Evolutionary conservation across 2,329 filamentous ascomycete genomes (phyloP), one percentile per base, ranked within the genome.

Genomic region (Ophiostoma sp.): DNA sequence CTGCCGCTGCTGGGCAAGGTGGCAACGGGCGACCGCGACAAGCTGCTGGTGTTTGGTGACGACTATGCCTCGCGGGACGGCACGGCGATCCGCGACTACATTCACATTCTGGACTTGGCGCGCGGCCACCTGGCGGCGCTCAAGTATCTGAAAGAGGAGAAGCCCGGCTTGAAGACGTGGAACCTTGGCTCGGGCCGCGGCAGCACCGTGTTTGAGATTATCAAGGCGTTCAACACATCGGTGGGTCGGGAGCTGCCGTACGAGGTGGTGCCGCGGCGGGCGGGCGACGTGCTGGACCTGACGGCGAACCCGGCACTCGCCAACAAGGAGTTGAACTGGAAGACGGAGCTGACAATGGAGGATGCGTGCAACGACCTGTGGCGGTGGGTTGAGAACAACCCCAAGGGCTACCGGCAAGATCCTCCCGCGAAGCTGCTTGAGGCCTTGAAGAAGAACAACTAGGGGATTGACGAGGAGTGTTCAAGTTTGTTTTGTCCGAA

Each of bases 381-480:
- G 96, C 91, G 90, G 80, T 99, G 96, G 96, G 97, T 97, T 19
- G 88, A 92, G 84, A 98, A 98, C 85, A 98, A 98, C 85, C 96
- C 96, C 31, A 90, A 95, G 84, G 96, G 96, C 28, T 98, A 98
- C 85, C 89, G 93, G 77, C 95, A 98, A 84, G 87, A 94, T 77
- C 94, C 95, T n/a, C 95, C 96, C 0, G 87, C 92, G 77, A 90
- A 92, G 83, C 87, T 98, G 78, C 80, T 98, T 69, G 91, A 92
- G 75, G 86, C 85, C 66, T 77, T 91, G 76, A 81, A 82, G 63
- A 76, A 70, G 71, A 66, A 71, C 71, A 78, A 77, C 75, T 72
- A 68, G 25, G 69, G 22, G 28, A 45, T 6, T 7, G 25, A 15
- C 39, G 7, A 17, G 8, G n/a, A 39, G 33, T 36, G 5, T 25